Conservation (phyloP, 345 rosid species). For the Dipteronia sinensis region DNA sequence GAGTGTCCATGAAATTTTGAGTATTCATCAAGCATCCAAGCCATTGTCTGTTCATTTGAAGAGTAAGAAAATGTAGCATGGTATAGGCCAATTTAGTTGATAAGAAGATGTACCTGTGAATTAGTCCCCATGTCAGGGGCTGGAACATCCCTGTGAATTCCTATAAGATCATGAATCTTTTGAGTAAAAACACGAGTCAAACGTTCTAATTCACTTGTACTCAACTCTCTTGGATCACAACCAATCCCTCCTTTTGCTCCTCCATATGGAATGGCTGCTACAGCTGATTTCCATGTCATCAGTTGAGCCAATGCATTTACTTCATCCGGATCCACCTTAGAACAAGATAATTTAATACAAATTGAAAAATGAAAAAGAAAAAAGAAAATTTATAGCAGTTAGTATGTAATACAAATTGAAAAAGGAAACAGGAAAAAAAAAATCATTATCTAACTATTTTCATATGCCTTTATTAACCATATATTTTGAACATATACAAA, state of each 20-base stretch:
- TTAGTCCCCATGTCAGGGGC: constrained; percentile 79
- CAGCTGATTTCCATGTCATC: constrained; percentile 74
- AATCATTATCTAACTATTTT: too few relatives aligned
- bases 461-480: background rate
- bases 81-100: background rate
- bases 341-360: background rate
- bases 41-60: constrained; percentile 51
- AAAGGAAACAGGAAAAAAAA: too few relatives aligned
- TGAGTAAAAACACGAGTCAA: constrained; percentile 63
- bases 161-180: constrained; percentile 58
- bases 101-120: constrained; percentile 40
- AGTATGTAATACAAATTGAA: too few relatives aligned
- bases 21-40: constrained; percentile 70
- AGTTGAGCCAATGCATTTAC: constrained; percentile 68
- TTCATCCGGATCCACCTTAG: constrained; percentile 63
- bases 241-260: constrained; percentile 75
- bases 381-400: background rate
- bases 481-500: background rate
- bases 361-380: background rate
- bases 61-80: background rate
- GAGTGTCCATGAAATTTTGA: constrained; percentile 69
- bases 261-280: constrained; percentile 61
- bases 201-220: constrained; percentile 50
- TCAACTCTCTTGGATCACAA: constrained; percentile 48
- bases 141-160: constrained; percentile 55